These are phyloP conservation scores for Tilletia horrida DNA, from an alignment of 1,284 basidiomycete genomes.

Conservation along the genomic window DNA sequence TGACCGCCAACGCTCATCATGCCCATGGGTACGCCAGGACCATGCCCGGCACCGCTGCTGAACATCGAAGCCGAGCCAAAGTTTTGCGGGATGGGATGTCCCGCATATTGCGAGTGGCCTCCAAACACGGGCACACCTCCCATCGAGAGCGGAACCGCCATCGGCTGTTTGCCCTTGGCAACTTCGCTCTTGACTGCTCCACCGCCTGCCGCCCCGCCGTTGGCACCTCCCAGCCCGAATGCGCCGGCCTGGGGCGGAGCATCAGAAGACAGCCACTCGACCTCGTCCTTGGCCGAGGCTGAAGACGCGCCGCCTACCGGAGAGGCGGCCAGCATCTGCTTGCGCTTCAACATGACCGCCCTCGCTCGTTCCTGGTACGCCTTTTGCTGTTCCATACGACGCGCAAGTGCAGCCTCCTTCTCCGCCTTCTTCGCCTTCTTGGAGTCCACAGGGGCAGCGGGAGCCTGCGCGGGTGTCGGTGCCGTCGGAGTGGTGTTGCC, in stretches of 20 bases:
- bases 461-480: background rate
- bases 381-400: slow-evolving; percentile 73
- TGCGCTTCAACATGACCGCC: slow-evolving; percentile 88
- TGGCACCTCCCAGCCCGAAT: slow-evolving; percentile 4
- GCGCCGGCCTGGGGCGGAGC: background rate
- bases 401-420: slow-evolving; percentile 73
- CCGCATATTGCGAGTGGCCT: slow-evolving; percentile 9
- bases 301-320: slow-evolving; percentile 29
- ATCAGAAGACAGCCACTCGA: slow-evolving; percentile 39
- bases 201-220: background rate
- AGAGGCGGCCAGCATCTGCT: slow-evolving; percentile 37
- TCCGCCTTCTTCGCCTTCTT: slow-evolving; percentile 89
- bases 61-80: slow-evolving; percentile 12
- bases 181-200: slow-evolving; percentile 33
- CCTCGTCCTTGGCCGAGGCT: slow-evolving; percentile 31
- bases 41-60: background rate
- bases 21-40: slow-evolving; percentile 1
- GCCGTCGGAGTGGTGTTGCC: background rate
- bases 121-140: slow-evolving; percentile 6
- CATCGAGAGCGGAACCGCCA: slow-evolving; percentile 10
- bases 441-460: slow-evolving; percentile 62
- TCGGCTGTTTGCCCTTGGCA: slow-evolving; percentile 44
- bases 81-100: slow-evolving; percentile 8
- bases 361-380: slow-evolving; percentile 75
- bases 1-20: background rate